Percentiles rank a stretch among this genome's conserved stretches.
These are phyloP conservation scores for Chaetothyriales sp. DNA, from an alignment of 2,329 filamentous ascomycete species.

Conservation along the genomic window DNA sequence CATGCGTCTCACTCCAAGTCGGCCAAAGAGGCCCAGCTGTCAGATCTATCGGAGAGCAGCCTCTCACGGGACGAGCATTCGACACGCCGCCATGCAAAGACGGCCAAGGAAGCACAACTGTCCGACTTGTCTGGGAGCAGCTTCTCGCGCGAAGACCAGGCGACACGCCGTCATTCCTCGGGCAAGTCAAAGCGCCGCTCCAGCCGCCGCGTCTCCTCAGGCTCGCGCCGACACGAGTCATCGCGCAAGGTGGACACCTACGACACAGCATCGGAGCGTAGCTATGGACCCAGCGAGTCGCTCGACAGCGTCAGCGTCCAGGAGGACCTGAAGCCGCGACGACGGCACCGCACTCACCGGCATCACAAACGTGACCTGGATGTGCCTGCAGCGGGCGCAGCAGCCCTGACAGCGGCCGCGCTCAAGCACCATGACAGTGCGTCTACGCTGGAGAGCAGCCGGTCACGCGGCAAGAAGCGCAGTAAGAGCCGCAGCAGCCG, in stretches of 20 bases:
- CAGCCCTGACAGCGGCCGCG: conserved; percentile 46
- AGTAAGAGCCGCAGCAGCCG: conserved; percentile 38
- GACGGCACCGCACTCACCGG: conserved; percentile 37
- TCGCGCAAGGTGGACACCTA: conserved; percentile 38
- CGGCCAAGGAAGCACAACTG: conserved; percentile 21
- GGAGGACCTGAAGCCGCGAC: conserved; percentile 37
- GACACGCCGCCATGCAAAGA: conserved; percentile 33
- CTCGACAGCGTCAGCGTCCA: conserved; percentile 33
- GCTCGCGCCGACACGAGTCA: conserved; percentile 37
- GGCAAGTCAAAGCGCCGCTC: conserved; percentile 43
- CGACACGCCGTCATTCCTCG: conserved; percentile 35
- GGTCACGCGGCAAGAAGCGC: conserved; percentile 27
- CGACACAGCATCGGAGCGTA: conserved; percentile 33
- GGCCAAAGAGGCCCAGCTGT: conserved; percentile 19
- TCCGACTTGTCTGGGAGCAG: conserved; percentile 45
- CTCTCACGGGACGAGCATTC: conserved; percentile 40
- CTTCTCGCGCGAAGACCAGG: conserved; percentile 39
- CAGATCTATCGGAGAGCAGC: conserved; percentile 39
- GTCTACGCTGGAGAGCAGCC: conserved; percentile 36
- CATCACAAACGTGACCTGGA: conserved; percentile 33
- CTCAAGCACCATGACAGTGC: conserved; percentile 51
- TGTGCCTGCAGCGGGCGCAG: conserved; percentile 40
- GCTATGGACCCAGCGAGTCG: conserved; percentile 29
- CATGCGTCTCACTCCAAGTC: conserved; percentile 41
- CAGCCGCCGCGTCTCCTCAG: conserved; percentile 41